Evolutionary conservation across 805 yeast genomes (phyloP), one percentile per base, ranked within the genome.

Genomic region (Cyberlindnera nakhonratchasimensis): DNA sequence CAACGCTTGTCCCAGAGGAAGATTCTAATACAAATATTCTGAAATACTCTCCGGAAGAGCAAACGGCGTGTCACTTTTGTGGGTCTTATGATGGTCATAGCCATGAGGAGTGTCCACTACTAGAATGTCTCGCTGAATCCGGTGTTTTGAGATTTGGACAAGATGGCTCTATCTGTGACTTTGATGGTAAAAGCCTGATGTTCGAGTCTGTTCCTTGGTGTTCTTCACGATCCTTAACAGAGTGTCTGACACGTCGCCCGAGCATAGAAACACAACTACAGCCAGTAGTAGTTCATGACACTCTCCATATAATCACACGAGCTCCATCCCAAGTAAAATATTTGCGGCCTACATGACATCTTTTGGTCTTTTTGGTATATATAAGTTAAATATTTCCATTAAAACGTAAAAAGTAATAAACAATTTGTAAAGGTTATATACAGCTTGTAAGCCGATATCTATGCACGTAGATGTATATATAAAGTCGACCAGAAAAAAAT

Each of bases 171-270:
- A 17, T 43, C 17, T 43, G 43, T 29, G 43, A 39, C 13, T 31
- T 29, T 25, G 19, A 32, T 11, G 40, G 43, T 1, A 6, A 9
- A 3, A 21, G 40, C 10, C 13, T 43, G 7, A 17, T 21, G n/a
- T 39, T 43, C n/a, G 47, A 43, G 22, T 30, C 38, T 4, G 31
- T 39, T n/a, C 47, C 43, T 8, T 43, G 47, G 47, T 39, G 47
- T 21, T 29, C 43, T 2, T 23, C 36, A 18, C 17, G 31, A 24
- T 39, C 29, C 10, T 29, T 38, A 8, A 18, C 29, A 3, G 19
- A 11, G 11, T 42, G 42, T 16, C 32, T 37, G 5, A 12, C 18
- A 7, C 24, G 20, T n/a, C 33, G 45, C 8, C 45, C 43, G 22
- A 24, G 29, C 8, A 34, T 13, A 11, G 29, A 28, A 14, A 7